Evolutionary conservation across 2,329 filamentous ascomycete species (phyloP).

Genomic region (Alternaria longipes): DNA sequence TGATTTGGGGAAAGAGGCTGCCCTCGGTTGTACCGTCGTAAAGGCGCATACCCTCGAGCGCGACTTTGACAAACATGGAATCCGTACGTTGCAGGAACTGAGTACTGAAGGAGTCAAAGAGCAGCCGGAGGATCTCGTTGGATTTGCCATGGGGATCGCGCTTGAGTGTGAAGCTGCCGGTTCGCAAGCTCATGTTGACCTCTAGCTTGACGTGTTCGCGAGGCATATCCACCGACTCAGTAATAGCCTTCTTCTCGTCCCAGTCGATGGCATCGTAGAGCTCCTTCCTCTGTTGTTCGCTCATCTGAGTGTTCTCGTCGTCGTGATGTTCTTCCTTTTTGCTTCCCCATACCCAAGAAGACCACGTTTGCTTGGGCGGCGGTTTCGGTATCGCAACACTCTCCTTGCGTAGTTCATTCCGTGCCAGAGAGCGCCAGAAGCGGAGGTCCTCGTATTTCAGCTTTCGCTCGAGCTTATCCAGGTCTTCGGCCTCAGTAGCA

Average conservation of each 20-base stretch:
- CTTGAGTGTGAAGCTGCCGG: constrained; percentile 93
- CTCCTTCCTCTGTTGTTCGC: constrained; percentile 94
- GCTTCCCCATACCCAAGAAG: constrained; percentile 83
- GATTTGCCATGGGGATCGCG: constrained; percentile 80
- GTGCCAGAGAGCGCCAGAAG: constrained; percentile 94
- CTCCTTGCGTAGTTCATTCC: constrained; percentile 95
- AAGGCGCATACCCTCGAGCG: constrained; percentile 89
- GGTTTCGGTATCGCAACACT: constrained; percentile 86
- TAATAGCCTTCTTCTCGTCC: constrained; percentile 91
- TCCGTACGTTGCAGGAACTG: constrained; percentile 90
- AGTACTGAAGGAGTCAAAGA: constrained; percentile 94
- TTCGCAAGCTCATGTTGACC: constrained; percentile 90
- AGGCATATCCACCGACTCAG: constrained; percentile 87
- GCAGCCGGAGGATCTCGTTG: constrained; percentile 84
- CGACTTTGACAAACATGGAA: constrained; percentile 86
- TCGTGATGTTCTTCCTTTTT: constrained; percentile 70
- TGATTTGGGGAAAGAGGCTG: constrained; percentile 92
- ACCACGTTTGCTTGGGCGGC: constrained; percentile 83
- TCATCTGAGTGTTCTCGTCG: constrained; percentile 81
- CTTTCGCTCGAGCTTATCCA: constrained; percentile 84
- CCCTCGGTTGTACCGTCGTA: constrained; percentile 95
- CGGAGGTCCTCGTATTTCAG: constrained; percentile 92
- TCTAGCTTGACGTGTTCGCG: constrained; percentile 93
- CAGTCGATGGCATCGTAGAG: constrained; percentile 98
- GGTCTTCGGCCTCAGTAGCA: constrained; percentile 73